Evolutionary conservation across 2,329 filamentous ascomycete species (phyloP).

Genomic region (Keithomyces neogunnii): DNA sequence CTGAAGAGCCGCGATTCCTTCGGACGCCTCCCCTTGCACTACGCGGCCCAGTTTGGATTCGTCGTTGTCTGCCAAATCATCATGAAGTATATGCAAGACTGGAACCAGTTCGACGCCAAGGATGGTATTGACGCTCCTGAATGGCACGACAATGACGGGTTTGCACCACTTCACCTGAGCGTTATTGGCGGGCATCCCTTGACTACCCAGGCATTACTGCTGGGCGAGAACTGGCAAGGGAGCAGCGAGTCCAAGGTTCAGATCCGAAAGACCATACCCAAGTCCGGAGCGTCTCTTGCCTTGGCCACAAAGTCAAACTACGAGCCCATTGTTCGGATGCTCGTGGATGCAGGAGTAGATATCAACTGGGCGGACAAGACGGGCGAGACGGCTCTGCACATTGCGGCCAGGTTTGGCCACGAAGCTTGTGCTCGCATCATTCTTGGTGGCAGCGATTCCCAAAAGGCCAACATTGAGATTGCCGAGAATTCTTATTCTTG

Average conservation of each 20-base stretch:
- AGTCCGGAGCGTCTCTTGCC: slow-evolving; percentile 80
- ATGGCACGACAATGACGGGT: slow-evolving; percentile 92
- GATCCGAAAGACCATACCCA: slow-evolving; percentile 61
- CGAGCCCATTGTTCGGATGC: slow-evolving; percentile 70
- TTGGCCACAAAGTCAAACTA: slow-evolving; percentile 86
- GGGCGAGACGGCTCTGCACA: slow-evolving; percentile 84
- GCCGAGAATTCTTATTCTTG: slow-evolving; percentile 80
- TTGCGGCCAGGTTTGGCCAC: slow-evolving; percentile 84
- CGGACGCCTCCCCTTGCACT: slow-evolving; percentile 80
- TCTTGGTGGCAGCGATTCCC: slow-evolving; percentile 58
- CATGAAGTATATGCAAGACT: slow-evolving; percentile 81
- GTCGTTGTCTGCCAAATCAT: slow-evolving; percentile 82
- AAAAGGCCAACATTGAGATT: slow-evolving; percentile 69
- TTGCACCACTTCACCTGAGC: slow-evolving; percentile 82
- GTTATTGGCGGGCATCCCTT: slow-evolving; percentile 85
- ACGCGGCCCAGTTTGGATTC: slow-evolving; percentile 90
- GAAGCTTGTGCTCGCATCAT: slow-evolving; percentile 71
- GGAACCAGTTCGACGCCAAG: slow-evolving; percentile 77
- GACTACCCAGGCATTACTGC: slow-evolving; percentile 73
- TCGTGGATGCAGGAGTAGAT: slow-evolving; percentile 84
- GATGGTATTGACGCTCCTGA: slow-evolving; percentile 77
- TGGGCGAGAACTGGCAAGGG: slow-evolving; percentile 70
- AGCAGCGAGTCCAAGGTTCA: slow-evolving; percentile 51
- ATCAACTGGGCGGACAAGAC: slow-evolving; percentile 88
- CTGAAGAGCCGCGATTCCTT: slow-evolving; percentile 66